Evolutionary conservation across 2,329 filamentous ascomycete species (phyloP).

Genomic region (Alternaria ethzedia): DNA sequence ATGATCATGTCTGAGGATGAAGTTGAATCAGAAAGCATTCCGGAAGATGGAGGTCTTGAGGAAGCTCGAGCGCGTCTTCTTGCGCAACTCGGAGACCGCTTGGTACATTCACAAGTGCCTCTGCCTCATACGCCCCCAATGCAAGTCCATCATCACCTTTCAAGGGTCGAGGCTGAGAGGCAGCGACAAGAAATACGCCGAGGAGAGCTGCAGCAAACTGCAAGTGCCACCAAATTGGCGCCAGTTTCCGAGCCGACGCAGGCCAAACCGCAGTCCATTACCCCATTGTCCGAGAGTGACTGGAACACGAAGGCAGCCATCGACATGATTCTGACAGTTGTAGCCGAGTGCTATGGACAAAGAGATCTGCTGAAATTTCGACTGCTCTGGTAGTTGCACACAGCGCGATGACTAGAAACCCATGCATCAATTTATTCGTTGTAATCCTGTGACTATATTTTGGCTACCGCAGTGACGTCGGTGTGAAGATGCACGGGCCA

Average conservation of each 20-base stretch:
- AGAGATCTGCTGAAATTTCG: conserved; percentile 81
- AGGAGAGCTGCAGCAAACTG: conserved; percentile 2
- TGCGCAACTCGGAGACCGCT: conserved; percentile 47
- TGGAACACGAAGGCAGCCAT: conserved; percentile 68
- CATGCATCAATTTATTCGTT: background rate
- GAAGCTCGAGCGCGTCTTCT: conserved; percentile 57
- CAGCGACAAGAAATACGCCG: conserved; percentile 24
- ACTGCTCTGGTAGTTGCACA: conserved; percentile 47
- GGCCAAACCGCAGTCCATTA: background rate
- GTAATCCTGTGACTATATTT: background rate
- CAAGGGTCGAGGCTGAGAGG: conserved; percentile 30
- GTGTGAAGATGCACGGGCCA: conserved; percentile 19
- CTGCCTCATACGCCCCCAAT: background rate
- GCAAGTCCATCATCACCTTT: conserved; percentile 3
- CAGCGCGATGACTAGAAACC: background rate
- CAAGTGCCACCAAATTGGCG: background rate
- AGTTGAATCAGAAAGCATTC: conserved; percentile 11
- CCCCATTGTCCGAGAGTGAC: conserved; percentile 51
- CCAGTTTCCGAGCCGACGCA: background rate
- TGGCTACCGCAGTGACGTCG: conserved; percentile 13
- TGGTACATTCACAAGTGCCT: conserved; percentile 27
- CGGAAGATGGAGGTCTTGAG: conserved; percentile 51
- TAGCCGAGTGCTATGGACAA: conserved; percentile 89
- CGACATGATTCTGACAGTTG: conserved; percentile 89
- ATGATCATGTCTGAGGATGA: conserved; percentile 33